Base-by-base conservation (phyloP, 495 filamentous ascomycete species). In the Penicillium coffeae region DNA sequence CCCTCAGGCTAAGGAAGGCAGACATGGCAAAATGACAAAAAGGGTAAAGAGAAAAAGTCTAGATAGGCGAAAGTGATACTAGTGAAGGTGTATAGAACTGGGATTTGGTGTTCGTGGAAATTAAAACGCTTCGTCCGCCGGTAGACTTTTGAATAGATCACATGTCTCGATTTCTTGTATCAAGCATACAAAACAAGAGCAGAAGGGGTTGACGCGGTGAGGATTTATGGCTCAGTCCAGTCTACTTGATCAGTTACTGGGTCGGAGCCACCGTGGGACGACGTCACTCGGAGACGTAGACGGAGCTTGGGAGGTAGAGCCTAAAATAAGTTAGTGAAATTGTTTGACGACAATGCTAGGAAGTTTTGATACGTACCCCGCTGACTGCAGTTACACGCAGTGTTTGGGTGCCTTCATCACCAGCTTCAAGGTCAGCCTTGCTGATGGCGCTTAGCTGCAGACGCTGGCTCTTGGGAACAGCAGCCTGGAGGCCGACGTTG, bases 391-490 rank as follows among this genome's bases (percentile, higher is more conserved):
- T 75, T 42, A 97, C 81, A 60, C 88, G 87, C 87, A 98, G 90
- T 54, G 79, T 72, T 66, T 96, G 92, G 44, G 84, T 87, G 12
- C 88, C 94, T 56, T 97, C 92, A 13, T 84, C 78, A 2, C 89
- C 89, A 2, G 80, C 76, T 10, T 77, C 82, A 13, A 98, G 63
- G 36, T 95, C 89, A 1, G 82, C 66, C 56, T 80, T 85, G 45
- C 83, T 93, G 49, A 98, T 93, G 43, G 85, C 87, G 59, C 90
- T 85, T 41, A 98, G 72, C 64, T 95, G 88, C 51, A 98, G 65
- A 59, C 88, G 92, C 68, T 97, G 94, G 30, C 84, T 89, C 72
- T 96, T 96, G 5, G 93, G 94, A 51, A 97, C 93, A 3, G 93
- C 93, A 38, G 91, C 94, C 66, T 97, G 94, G 43, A 98, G 62